phyloP scores from a whole-genome alignment of 176 grass and related monocot genomes.

The Ensete ventricosum region DNA sequence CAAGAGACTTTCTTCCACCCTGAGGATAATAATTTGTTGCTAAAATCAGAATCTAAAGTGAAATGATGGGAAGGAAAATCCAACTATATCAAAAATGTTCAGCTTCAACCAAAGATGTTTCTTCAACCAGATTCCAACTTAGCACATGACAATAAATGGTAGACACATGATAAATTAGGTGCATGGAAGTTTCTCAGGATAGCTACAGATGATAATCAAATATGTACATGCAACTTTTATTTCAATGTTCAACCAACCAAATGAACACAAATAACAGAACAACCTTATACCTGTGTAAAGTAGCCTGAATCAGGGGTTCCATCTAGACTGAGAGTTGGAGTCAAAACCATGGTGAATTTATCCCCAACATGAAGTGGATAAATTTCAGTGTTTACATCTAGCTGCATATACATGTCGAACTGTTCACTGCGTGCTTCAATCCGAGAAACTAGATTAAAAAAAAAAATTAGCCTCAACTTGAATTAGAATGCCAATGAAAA shows the following conservation, averaged over 20 bases:
- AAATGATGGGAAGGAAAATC: too few species aligned
- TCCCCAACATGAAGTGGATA: conserved; percentile 33
- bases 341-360: conserved; percentile 57
- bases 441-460: conserved; percentile 31
- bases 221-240: too few species aligned
- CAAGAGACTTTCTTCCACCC: conserved; percentile 58
- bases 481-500: not conserved
- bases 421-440: conserved; percentile 46
- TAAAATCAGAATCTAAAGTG: too few species aligned
- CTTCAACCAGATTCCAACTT: too few species aligned
- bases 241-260: too few species aligned
- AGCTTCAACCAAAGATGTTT: too few species aligned
- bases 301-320: conserved; percentile 51
- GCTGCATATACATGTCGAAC: conserved; percentile 42
- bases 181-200: too few species aligned
- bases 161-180: too few species aligned
- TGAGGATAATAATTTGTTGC: conserved; percentile 22
- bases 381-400: conserved; percentile 61
- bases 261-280: too few species aligned
- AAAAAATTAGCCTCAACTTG: conserved; percentile 4
- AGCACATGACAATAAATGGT: too few species aligned
- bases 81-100: too few species aligned
- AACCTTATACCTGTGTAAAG: conserved; percentile 37
- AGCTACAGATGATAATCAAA: too few species aligned
- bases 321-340: conserved; percentile 52